Conservation (phyloP, 805 yeast species). For the Yamadazyma ubonensis region DNA sequence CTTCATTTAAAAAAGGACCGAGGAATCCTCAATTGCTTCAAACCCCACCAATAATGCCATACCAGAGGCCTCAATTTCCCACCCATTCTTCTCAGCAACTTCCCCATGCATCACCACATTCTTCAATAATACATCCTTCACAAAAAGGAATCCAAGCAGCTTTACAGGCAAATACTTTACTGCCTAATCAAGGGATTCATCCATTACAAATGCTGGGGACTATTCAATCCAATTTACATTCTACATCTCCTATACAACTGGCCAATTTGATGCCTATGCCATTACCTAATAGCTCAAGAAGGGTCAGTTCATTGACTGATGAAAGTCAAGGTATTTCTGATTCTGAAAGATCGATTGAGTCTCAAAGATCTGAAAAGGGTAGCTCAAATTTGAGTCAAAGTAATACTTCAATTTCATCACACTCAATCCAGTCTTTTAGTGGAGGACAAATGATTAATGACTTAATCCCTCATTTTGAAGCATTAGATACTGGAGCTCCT, state of each 20-base stretch:
- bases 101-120: background rate
- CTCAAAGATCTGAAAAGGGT: background rate
- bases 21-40: background rate
- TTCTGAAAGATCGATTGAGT: background rate
- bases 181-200: background rate
- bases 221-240: background rate
- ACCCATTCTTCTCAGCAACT: background rate
- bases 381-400: background rate
- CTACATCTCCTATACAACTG: background rate
- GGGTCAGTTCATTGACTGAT: too few relatives aligned
- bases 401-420: background rate
- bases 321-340: too few relatives aligned
- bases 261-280: too few relatives aligned
- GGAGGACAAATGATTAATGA: background rate
- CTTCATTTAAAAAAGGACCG: slow-evolving; percentile 16
- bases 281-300: too few relatives aligned
- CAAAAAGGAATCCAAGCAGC: too few relatives aligned
- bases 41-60: slow-evolving; percentile 5
- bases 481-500: background rate
- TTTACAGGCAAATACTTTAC: background rate
- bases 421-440: background rate
- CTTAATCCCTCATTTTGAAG: slow-evolving; percentile 4
- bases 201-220: background rate
- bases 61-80: background rate
- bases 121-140: background rate